Percentiles rank a stretch among this genome's conserved stretches.
phyloP scores from a whole-genome alignment of 176 grass and related monocot species.

The Neostapfia colusana region DNA sequence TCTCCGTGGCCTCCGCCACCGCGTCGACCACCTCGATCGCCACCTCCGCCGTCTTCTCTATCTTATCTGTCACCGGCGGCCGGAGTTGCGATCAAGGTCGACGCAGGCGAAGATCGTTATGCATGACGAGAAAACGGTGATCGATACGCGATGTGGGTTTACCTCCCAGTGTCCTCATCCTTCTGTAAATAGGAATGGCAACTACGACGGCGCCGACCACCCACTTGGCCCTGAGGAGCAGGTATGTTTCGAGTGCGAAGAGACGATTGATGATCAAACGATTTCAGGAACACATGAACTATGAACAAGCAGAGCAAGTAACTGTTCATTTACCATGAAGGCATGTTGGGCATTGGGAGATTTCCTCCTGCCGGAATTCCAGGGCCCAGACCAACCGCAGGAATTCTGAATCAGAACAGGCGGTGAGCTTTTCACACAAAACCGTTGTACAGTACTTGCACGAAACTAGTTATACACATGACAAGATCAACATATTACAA shows the following conservation, averaged over 20 bases:
- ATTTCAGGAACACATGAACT: not conserved
- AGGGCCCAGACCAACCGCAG: conserved; percentile 25
- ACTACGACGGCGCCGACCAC: conserved; percentile 41
- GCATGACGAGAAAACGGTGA: not conserved
- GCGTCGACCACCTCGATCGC: conserved; percentile 51
- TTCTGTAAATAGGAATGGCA: conserved; percentile 57
- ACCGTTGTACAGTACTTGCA: not conserved
- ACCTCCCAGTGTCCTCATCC: conserved; percentile 51
- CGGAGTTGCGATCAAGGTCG: not conserved
- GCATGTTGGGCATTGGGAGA: conserved; percentile 47
- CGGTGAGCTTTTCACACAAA: not conserved
- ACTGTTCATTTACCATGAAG: conserved; percentile 44
- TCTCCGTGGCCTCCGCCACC: conserved; percentile 59
- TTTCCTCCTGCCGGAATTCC: conserved; percentile 28
- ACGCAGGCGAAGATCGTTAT: not conserved
- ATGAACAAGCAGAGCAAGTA: not conserved
- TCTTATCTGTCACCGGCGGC: conserved; percentile 26
- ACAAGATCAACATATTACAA: not conserved
- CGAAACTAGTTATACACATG: not conserved
- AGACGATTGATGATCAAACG: not conserved
- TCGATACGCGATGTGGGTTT: not conserved
- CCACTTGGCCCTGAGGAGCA: conserved; percentile 41
- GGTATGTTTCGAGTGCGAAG: not conserved
- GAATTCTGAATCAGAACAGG: conserved; percentile 32
- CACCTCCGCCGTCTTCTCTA: conserved; percentile 58